phyloP scores from a whole-genome alignment of 495 filamentous ascomycete species.

The Glutinoglossum americanum region DNA sequence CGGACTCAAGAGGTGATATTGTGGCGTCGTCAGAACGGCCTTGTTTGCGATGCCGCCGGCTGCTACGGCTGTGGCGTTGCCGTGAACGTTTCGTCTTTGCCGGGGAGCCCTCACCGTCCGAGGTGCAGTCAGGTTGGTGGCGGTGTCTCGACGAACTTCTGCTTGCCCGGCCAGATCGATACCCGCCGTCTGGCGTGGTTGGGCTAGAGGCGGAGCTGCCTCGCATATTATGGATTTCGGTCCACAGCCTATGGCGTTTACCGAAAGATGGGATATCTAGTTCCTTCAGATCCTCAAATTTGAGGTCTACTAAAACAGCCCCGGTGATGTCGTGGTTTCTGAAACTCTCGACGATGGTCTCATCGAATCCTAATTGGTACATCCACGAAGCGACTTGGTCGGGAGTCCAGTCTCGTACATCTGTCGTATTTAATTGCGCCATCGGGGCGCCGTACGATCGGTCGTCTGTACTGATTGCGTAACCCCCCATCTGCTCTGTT shows the following conservation, averaged over 20 bases:
- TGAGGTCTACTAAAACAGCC: conserved; percentile 58
- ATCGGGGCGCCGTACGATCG: conserved; percentile 15
- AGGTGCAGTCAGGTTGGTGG: neutral
- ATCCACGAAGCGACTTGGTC: conserved; percentile 67
- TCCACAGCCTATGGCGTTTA: conserved; percentile 68
- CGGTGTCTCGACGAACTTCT: conserved; percentile 10
- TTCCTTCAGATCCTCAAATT: conserved; percentile 84
- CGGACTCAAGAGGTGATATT: conserved; percentile 55
- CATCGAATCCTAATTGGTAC: conserved; percentile 47
- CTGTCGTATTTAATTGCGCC: conserved; percentile 31
- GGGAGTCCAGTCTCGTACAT: conserved; percentile 43
- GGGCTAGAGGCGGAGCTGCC: conserved; percentile 26
- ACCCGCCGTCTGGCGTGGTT: neutral
- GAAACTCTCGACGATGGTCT: conserved; percentile 57
- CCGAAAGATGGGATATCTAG: conserved; percentile 86
- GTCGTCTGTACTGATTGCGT: conserved; percentile 11
- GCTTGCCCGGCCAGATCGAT: conserved; percentile 16
- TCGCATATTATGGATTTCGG: conserved; percentile 51
- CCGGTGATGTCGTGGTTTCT: conserved; percentile 80
- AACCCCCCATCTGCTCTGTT: conserved; percentile 12
- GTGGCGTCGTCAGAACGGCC: conserved; percentile 28
- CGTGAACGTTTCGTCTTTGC: neutral
- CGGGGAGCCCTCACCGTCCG: neutral
- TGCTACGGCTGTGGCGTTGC: neutral
- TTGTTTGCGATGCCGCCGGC: neutral